Evolutionary conservation across 305 asterid genomes (phyloP), one percentile per base, ranked within the genome.

Genomic region (Petunia hybrid): DNA sequence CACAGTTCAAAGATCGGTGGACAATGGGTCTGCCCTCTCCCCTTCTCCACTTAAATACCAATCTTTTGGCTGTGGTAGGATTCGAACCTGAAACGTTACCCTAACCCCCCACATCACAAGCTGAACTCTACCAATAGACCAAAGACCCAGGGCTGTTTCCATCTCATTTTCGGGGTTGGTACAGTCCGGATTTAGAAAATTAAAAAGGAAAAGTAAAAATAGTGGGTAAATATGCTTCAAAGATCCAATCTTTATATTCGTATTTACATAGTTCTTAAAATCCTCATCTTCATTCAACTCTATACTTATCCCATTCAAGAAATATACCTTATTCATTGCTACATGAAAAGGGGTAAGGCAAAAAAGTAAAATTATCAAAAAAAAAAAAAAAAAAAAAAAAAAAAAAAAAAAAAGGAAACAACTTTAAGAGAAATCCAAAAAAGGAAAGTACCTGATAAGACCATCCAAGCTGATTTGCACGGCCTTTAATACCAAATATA

Each of bases 401-500:
- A 46, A 59, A 22, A 8, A 53, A 73, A 40, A 39, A 9, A 73
- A 35, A 45, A 59, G 59, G 40, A 9, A 66, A 43, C 80, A 4
- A 22, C 59, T 64, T 41, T 5, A 74, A 83, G 40, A 8, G 41
- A 80, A 31, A 46, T 51, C 56, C 55, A 8, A 36, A 73, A 60
- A 62, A 63, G 16, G 45, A 42, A 22, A 64, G 82, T 74, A 97
- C 99, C 96, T 90, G 92, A 87, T 92, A 91, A 77, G 99, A 91
- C 96, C 94, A 93, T 78, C 86, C 90, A 48, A 90, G 86, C 63
- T 90, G 93, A 85, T 87, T 87, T 35, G 92, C 87, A 80, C 97
- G 98, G 46, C 92, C 91, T 86, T 87, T 93, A 89, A 95, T 91
- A 91, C 99, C 99, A 87, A 93, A 92, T 66, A 93, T n/a, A 76